These are phyloP conservation scores for Suillus decipiens DNA, from an alignment of 768 basidiomycete species.

Conservation along the genomic window DNA sequence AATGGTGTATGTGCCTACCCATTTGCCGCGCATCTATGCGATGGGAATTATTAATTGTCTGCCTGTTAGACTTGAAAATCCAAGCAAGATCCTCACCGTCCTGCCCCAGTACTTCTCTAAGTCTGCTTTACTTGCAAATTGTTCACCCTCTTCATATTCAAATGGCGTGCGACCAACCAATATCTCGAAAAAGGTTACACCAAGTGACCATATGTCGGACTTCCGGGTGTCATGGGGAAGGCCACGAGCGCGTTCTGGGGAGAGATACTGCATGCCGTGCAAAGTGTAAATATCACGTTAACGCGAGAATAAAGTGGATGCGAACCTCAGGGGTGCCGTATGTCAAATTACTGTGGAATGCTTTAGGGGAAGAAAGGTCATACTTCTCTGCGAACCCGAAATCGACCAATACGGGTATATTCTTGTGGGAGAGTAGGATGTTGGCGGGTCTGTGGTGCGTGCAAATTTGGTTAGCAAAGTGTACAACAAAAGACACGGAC, in stretches of 20 bases:
- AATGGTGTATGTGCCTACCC: constrained; percentile 74
- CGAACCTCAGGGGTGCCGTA: constrained; percentile 91
- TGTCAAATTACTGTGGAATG: constrained; percentile 80
- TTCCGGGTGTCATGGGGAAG: constrained; percentile 92
- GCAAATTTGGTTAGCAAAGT: background rate
- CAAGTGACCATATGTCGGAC: constrained; percentile 85
- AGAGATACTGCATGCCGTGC: constrained; percentile 69
- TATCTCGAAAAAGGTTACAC: constrained; percentile 93
- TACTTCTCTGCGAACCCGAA: constrained; percentile 96
- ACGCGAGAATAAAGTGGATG: background rate
- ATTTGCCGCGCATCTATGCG: constrained; percentile 70
- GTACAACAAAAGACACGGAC: background rate
- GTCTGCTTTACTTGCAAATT: constrained; percentile 77
- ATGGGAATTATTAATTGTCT: background rate
- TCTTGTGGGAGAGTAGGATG: constrained; percentile 78
- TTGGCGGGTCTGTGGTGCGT: constrained; percentile 75
- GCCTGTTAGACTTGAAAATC: background rate
- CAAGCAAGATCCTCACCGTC: constrained; percentile 50
- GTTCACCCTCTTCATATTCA: constrained; percentile 76
- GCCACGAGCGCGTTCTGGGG: constrained; percentile 88
- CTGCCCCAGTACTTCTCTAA: constrained; percentile 86
- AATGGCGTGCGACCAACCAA: constrained; percentile 92
- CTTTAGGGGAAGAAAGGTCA: constrained; percentile 57
- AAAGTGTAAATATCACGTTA: background rate
- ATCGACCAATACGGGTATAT: constrained; percentile 88